Conservation (phyloP, 129 eudicot species). For the Apium graveolens region DNA sequence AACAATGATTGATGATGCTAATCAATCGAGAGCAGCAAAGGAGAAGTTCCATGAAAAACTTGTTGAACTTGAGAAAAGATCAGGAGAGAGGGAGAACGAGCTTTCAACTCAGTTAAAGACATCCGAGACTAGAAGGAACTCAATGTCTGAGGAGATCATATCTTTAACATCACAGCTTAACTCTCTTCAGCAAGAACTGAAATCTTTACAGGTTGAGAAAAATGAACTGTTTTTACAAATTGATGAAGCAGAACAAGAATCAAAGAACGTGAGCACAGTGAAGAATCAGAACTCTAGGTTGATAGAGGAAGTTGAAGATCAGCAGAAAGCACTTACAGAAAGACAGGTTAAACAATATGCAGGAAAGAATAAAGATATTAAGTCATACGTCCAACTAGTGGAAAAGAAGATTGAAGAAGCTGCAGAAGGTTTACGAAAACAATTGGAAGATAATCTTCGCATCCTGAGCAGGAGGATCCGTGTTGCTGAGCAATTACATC, state of each 20-base stretch:
- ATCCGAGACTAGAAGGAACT: constrained; percentile 11
- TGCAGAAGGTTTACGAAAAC: constrained; percentile 53
- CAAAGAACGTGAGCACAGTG: constrained; percentile 7
- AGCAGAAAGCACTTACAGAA: constrained; percentile 26
- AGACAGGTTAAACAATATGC: constrained; percentile 27
- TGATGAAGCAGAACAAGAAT: constrained; percentile 17
- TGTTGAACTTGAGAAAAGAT: constrained; percentile 24
- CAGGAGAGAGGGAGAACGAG: constrained; percentile 30
- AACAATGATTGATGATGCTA: constrained; percentile 28
- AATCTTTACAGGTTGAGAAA: constrained; percentile 13
- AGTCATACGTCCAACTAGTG: constrained; percentile 23
- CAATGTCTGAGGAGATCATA: background rate
- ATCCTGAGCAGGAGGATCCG: constrained; percentile 62
- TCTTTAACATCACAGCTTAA: constrained; percentile 8
- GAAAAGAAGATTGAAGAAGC: constrained; percentile 69
- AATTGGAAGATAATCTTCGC: constrained; percentile 55
- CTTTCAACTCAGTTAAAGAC: constrained; percentile 21
- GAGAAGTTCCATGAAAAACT: constrained; percentile 19
- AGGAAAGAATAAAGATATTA: constrained; percentile 14
- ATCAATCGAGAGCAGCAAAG: constrained; percentile 19
- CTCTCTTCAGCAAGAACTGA: constrained; percentile 11
- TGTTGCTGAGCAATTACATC: constrained; percentile 77
- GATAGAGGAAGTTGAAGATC: constrained; percentile 29
- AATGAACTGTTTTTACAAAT: background rate
- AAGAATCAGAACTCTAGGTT: constrained; percentile 36